Evolutionary conservation across 2,329 filamentous ascomycete species (phyloP).

Genomic region (Cladorrhinum sp.): DNA sequence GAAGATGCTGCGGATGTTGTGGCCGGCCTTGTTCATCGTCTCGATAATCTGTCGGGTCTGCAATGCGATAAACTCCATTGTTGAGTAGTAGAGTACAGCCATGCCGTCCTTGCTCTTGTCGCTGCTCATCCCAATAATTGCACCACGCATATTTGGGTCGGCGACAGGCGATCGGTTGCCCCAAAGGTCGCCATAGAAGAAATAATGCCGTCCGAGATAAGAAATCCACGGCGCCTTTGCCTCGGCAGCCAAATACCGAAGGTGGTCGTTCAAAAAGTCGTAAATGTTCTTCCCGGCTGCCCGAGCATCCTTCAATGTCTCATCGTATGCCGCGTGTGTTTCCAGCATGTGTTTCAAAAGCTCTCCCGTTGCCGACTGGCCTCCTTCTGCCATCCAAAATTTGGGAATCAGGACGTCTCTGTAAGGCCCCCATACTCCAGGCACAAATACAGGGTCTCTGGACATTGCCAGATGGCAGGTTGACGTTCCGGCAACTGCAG

Average conservation of each 20-base stretch:
- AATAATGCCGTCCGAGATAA: constrained; percentile 88
- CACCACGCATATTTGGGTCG: constrained; percentile 88
- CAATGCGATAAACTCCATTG: constrained; percentile 96
- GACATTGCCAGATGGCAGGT: constrained; percentile 98
- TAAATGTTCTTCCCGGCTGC: constrained; percentile 87
- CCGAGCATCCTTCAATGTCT: constrained; percentile 74
- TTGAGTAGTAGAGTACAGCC: constrained; percentile 88
- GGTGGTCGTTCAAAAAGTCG: constrained; percentile 87
- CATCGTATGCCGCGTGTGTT: constrained; percentile 85
- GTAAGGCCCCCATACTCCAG: constrained; percentile 96
- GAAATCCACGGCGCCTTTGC: constrained; percentile 71
- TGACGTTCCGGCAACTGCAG: constrained; percentile 92
- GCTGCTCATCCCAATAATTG: constrained; percentile 79
- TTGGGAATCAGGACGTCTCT: constrained; percentile 86
- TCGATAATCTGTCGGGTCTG: constrained; percentile 95
- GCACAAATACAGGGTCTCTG: constrained; percentile 85
- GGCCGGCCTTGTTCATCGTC: constrained; percentile 86
- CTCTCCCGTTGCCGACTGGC: constrained; percentile 94
- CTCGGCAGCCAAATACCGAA: constrained; percentile 71
- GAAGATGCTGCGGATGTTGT: constrained; percentile 88
- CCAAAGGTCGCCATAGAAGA: constrained; percentile 98
- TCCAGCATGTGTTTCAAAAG: constrained; percentile 91
- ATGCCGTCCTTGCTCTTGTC: constrained; percentile 86
- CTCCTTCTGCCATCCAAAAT: constrained; percentile 96
- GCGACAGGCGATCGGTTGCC: constrained; percentile 94